Conservation (phyloP, 108 stramenopile species). For the Phaeodactylum tricornutum region DNA sequence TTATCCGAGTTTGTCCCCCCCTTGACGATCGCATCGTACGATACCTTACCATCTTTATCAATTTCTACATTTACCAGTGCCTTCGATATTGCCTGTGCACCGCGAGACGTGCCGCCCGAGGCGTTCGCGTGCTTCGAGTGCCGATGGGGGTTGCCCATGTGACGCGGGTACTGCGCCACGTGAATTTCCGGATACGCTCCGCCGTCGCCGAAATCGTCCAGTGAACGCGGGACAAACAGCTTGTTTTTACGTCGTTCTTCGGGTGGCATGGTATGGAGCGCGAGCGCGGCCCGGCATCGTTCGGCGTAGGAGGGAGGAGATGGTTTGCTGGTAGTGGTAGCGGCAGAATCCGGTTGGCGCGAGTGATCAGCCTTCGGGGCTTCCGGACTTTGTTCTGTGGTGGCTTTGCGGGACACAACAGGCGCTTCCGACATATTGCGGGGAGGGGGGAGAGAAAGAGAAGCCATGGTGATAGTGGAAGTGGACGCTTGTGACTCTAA, state of each 20-base stretch:
- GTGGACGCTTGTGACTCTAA: too few relatives aligned
- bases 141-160: conserved; percentile 92
- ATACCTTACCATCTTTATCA: conserved; percentile 78
- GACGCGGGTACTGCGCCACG: conserved; percentile 95
- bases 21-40: conserved; percentile 94
- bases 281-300: conserved; percentile 59
- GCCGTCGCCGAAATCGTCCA: conserved; percentile 94
- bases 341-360: background rate
- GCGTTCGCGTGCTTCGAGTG: conserved; percentile 13
- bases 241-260: conserved; percentile 40
- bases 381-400: background rate
- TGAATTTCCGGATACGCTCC: conserved; percentile 99
- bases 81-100: conserved; percentile 14
- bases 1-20: conserved; percentile 84
- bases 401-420: background rate
- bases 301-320: conserved; percentile 47
- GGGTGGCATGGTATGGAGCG: conserved; percentile 42
- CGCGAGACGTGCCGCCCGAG: conserved; percentile 1
- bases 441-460: conserved; percentile 9
- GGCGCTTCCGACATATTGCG: background rate
- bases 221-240: conserved; percentile 85
- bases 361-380: background rate
- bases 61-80: conserved; percentile 87
- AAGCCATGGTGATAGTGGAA: conserved; percentile 13
- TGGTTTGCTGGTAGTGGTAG: background rate